Percentiles rank a stretch among this genome's conserved stretches.
phyloP scores from a whole-genome alignment of 2,329 filamentous ascomycete species.

The Aspergillus candidus region DNA sequence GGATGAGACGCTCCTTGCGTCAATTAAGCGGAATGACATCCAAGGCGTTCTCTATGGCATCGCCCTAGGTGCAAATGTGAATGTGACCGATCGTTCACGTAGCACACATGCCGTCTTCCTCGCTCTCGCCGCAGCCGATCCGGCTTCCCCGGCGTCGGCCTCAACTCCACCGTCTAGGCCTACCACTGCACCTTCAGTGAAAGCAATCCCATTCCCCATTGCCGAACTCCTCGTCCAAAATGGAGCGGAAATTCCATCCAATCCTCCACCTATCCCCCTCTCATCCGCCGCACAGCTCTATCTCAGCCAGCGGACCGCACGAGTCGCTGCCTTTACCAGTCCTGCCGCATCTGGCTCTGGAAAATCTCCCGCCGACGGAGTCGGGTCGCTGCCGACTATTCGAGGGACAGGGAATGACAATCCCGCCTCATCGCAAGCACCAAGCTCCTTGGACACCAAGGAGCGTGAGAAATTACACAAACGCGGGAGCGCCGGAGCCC shows the following conservation, averaged over 20 bases:
- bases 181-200: constrained; percentile 31
- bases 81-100: constrained; percentile 75
- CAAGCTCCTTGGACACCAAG: constrained; percentile 29
- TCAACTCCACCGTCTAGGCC: constrained; percentile 28
- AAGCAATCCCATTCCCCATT: constrained; percentile 68
- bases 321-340: constrained; percentile 20
- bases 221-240: constrained; percentile 92
- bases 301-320: constrained; percentile 64
- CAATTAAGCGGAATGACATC: constrained; percentile 94
- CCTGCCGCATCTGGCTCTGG: constrained; percentile 38
- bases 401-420: constrained; percentile 26
- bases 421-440: constrained; percentile 21
- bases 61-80: constrained; percentile 79
- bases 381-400: constrained; percentile 57
- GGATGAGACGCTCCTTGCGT: constrained; percentile 83
- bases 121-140: constrained; percentile 86
- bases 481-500: constrained; percentile 69
- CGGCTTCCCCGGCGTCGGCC: constrained; percentile 61
- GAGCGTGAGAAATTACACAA: constrained; percentile 72
- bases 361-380: constrained; percentile 47
- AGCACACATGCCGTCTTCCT: constrained; percentile 86
- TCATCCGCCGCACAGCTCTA: constrained; percentile 75
- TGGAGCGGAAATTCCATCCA: constrained; percentile 74
- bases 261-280: constrained; percentile 74
- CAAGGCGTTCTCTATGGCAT: constrained; percentile 87